Conservation (phyloP, 2,329 filamentous ascomycete genomes). For the Talaromyces albobiverticillius region DNA sequence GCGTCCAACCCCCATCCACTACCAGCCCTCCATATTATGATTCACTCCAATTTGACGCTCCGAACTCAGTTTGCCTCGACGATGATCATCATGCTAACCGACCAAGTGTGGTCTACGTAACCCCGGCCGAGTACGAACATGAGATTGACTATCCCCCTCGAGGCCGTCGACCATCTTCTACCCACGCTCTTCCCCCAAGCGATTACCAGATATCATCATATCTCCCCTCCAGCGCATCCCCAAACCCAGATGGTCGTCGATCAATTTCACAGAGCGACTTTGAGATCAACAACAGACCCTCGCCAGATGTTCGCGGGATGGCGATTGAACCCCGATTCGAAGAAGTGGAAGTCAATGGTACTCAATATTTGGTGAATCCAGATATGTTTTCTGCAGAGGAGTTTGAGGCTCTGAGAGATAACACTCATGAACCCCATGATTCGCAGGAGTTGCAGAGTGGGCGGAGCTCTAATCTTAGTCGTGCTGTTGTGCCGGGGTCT, state of each 20-base stretch:
- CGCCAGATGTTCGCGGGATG: conserved; percentile 4
- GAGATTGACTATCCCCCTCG: conserved; percentile 16
- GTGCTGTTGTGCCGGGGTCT: conserved; percentile 14
- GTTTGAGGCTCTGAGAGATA: conserved; percentile 11
- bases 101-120: conserved; percentile 15
- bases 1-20: neutral
- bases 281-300: conserved; percentile 8
- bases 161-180: conserved; percentile 12
- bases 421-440: conserved; percentile 6
- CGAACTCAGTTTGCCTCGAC: conserved; percentile 11
- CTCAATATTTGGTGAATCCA: conserved; percentile 13
- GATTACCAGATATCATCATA: conserved; percentile 15
- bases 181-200: conserved; percentile 10
- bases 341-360: conserved; percentile 14
- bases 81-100: neutral
- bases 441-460: conserved; percentile 10
- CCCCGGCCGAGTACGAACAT: conserved; percentile 6
- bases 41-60: neutral
- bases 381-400: conserved; percentile 13
- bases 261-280: conserved; percentile 18
- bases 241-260: conserved; percentile 8
- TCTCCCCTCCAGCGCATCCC: conserved; percentile 11
- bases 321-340: conserved; percentile 12
- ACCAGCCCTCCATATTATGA: conserved; percentile 10
- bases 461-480: conserved; percentile 15